These are phyloP conservation scores for Exutisphaerella laricina DNA, from an alignment of 2,329 filamentous ascomycete species.

Conservation along the genomic window DNA sequence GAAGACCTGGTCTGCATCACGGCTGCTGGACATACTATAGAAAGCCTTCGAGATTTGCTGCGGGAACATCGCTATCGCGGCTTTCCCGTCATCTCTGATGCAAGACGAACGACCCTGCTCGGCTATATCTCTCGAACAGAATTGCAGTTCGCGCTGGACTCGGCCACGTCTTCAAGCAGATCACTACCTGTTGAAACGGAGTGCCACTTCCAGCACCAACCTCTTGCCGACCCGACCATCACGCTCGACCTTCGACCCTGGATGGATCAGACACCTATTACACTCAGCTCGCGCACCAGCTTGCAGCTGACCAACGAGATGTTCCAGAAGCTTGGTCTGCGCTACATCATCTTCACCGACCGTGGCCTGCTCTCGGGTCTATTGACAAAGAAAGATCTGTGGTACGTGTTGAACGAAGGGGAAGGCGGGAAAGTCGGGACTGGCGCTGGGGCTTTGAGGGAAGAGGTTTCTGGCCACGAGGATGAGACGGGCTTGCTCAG, in stretches of 20 bases:
- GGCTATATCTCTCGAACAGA: conserved; percentile 94
- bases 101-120: conserved; percentile 69
- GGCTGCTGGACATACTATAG: conserved; percentile 73
- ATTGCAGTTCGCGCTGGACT: conserved; percentile 71
- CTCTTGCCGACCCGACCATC: conserved; percentile 67
- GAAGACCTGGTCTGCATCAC: conserved; percentile 88
- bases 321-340: conserved; percentile 88
- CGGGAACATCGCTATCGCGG: conserved; percentile 73
- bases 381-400: conserved; percentile 95
- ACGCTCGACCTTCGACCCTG: conserved; percentile 87
- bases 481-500: conserved; percentile 39
- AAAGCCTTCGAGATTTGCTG: conserved; percentile 65
- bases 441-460: conserved; percentile 33
- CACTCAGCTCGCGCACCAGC: conserved; percentile 67
- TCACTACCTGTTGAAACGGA: conserved; percentile 65
- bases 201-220: conserved; percentile 78
- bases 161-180: conserved; percentile 51
- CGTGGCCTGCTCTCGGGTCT: conserved; percentile 75
- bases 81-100: conserved; percentile 81
- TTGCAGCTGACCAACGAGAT: conserved; percentile 84
- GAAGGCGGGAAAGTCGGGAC: conserved; percentile 24
- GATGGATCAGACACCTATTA: conserved; percentile 99
- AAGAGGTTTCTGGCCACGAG: conserved; percentile 33
- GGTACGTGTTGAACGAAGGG: conserved; percentile 82
- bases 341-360: conserved; percentile 84